These are phyloP conservation scores for Xerocomellus amylosporus DNA, from an alignment of 768 basidiomycete species.

Conservation along the genomic window DNA sequence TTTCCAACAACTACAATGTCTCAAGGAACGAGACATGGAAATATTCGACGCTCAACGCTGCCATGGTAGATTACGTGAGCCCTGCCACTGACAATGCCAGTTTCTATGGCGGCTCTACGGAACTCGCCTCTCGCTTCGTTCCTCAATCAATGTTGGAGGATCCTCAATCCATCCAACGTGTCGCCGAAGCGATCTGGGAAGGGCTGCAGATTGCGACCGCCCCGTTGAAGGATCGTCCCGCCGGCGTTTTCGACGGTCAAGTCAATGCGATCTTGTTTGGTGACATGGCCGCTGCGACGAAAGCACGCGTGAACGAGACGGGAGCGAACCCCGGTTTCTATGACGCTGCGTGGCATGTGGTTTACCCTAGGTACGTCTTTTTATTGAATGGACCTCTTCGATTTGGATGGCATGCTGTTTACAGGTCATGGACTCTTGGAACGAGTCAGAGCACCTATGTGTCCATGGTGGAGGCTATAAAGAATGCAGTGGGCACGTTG, in stretches of 20 bases:
- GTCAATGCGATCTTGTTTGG: slow-evolving; percentile 6
- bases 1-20: slow-evolving; percentile 11
- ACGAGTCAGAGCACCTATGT: not conserved
- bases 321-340: slow-evolving; percentile 22
- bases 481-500: slow-evolving; percentile 5
- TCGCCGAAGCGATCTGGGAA: slow-evolving; percentile 21
- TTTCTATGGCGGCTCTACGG: slow-evolving; percentile 11
- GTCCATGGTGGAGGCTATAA: not conserved
- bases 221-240: not conserved
- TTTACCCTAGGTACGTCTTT: slow-evolving; percentile 3
- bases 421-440: slow-evolving; percentile 17
- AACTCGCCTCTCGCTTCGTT: too few relatives aligned
- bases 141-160: slow-evolving; percentile 12
- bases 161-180: not conserved
- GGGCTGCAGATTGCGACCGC: slow-evolving; percentile 9
- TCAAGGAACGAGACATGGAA: slow-evolving; percentile 9
- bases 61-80: slow-evolving; percentile 1
- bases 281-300: slow-evolving; percentile 11
- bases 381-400: not conserved
- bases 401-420: not conserved
- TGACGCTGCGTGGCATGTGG: slow-evolving; percentile 17
- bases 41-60: slow-evolving; percentile 11
- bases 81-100: slow-evolving; percentile 8
- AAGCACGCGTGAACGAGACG: slow-evolving; percentile 9
- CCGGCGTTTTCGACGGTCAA: not conserved